Base-by-base conservation (phyloP, 768 basidiomycete genomes). In the Podaxis rugospora region DNA sequence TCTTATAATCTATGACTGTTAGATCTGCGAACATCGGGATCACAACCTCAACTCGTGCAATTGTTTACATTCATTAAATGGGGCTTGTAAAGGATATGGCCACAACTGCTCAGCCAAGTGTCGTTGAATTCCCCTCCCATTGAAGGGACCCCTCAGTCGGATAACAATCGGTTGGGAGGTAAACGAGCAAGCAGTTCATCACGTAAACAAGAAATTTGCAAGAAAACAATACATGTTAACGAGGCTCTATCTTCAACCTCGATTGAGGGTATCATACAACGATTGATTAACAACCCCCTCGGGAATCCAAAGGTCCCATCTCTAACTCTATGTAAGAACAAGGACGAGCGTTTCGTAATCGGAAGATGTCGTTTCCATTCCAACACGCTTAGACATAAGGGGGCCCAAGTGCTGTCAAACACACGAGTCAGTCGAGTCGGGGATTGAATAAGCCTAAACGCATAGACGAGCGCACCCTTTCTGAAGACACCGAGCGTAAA, bases 401-500 rank as follows among this genome's bases (percentile, higher is more conserved):
- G 28, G 82, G 79, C 10, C 84, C 84, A 32, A 85, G 74, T 42
- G 73, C 81, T 83, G 58, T 7, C 5, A 10, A 47, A n/a, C 36
- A 28, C 55, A 35, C 55, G 7, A 64, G 60, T 46, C 32, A 54
- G 60, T 46, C 25, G n/a, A 54, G n/a, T 40, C 3, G 6, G 28
- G 35, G 27, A 16, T 51, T 1, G 4, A 50, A 49, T 53, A 32
- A 37, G 37, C 59, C 56, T 25, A 9, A 14, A 55, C 36, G 18
- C 57, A 35, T 40, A 27, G 13, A 49, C 13, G 16, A n/a, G 27
- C 77, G 21, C 63, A 91, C 90, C 82, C 68, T 85, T 78, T 64
- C 93, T 84, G 73, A 95, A 93, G 59, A 90, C 67, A 18, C 82
- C 85, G 40, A 94, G 73, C 1, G 91, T 93, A 63, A 91, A 87